A percentile compares a stretch with the other conserved stretches of the same genome.
These are phyloP conservation scores for Fusarium sp. DNA, from an alignment of 2,329 filamentous ascomycete genomes.

Conservation along the genomic window DNA sequence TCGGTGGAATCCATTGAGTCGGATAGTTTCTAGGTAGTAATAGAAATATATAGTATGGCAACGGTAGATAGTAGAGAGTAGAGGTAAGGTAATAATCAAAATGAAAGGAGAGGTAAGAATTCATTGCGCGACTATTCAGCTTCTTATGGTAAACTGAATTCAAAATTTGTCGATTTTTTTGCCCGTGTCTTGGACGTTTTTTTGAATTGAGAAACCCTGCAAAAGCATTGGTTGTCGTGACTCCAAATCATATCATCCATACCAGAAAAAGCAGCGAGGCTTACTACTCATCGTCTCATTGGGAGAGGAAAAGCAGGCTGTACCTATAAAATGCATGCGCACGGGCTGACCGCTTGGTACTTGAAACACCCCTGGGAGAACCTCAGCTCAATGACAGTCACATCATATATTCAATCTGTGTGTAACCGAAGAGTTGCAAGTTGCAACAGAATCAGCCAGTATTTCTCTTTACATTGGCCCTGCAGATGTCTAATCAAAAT, in stretches of 20 bases:
- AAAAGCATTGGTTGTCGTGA: neutral
- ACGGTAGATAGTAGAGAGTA: rapidly evolving
- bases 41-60: rapidly evolving
- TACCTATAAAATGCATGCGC: neutral
- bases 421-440: neutral
- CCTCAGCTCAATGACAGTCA: neutral
- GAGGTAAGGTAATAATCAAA: rapidly evolving
- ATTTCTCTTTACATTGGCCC: neutral
- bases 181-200: neutral
- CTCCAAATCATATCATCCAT: neutral
- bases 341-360: neutral
- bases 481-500: neutral
- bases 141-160: neutral
- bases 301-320: neutral
- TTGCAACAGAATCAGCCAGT: rapidly evolving
- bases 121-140: neutral
- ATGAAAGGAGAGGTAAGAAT: no score
- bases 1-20: neutral
- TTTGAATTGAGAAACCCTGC: neutral
- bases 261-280: neutral
- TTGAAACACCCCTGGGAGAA: neutral
- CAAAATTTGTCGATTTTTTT: neutral
- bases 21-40: neutral
- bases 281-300: neutral
- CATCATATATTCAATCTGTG: neutral